Conservation (phyloP, 352 stramenopile genomes). For the Pythium vanterpoolii region DNA sequence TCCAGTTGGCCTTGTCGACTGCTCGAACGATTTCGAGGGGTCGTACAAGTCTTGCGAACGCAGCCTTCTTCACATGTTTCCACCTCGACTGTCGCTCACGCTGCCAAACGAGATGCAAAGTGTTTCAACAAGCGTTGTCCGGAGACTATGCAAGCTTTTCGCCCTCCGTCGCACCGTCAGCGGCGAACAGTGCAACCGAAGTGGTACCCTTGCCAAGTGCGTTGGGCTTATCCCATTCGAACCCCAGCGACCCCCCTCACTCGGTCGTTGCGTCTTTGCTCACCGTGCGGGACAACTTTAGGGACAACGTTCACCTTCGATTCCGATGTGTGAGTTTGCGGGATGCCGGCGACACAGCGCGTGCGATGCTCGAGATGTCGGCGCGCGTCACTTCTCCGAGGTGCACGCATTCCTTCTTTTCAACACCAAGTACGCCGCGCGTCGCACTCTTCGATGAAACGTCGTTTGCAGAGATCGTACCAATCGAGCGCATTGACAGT, state of each 20-base stretch:
- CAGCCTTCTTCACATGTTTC: conserved; percentile 29
- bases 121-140: background rate
- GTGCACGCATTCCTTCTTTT: background rate
- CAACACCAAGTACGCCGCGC: conserved; percentile 6
- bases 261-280: background rate
- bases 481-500: conserved; percentile 3
- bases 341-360: background rate
- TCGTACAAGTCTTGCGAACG: conserved; percentile 82
- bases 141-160: background rate
- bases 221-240: too few relatives aligned
- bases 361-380: background rate
- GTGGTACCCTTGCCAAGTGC: too few relatives aligned
- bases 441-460: conserved; percentile 17
- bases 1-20: conserved; percentile 90
- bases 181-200: background rate
- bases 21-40: conserved; percentile 80
- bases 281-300: conserved; percentile 18
- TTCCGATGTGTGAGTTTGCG: conserved; percentile 4
- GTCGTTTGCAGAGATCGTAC: conserved; percentile 17
- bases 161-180: background rate
- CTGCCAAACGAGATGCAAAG: background rate
- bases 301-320: conserved; percentile 1
- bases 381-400: background rate
- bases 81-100: background rate
- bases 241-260: too few relatives aligned